These are phyloP conservation scores for Acanthamoeba sp. DNA, from an alignment of 208 protist genomes.

Conservation along the genomic window DNA sequence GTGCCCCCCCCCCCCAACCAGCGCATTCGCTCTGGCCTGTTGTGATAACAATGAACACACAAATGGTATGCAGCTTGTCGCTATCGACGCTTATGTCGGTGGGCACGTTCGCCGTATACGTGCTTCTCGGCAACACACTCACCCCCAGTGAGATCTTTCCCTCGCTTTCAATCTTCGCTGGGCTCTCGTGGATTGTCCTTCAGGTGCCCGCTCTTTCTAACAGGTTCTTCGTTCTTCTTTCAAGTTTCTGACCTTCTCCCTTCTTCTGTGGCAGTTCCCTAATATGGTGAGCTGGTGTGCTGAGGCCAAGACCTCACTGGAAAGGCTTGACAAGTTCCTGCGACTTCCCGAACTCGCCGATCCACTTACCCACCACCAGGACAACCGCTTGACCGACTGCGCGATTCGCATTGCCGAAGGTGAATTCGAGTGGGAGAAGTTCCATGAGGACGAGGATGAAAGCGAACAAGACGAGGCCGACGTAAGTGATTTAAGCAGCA, in stretches of 20 bases:
- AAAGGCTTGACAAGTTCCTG: conserved; percentile 80
- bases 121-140: conserved; percentile 31
- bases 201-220: background rate
- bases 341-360: background rate
- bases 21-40: background rate
- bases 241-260: too few relatives aligned
- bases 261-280: conserved; percentile 64
- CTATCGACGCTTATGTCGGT: background rate
- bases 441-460: conserved; percentile 17
- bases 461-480: background rate
- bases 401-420: background rate
- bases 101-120: conserved; percentile 36
- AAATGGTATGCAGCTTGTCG: background rate
- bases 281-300: conserved; percentile 68
- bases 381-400: background rate
- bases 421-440: background rate
- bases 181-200: background rate
- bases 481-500: background rate
- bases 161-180: background rate
- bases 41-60: too few relatives aligned
- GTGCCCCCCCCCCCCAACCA: background rate
- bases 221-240: background rate
- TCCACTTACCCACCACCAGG: background rate
- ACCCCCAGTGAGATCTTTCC: conserved; percentile 17
- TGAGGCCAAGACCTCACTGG: conserved; percentile 77